Percentiles rank a stretch among this genome's conserved stretches.
Evolutionary conservation across 306 rosid species (phyloP).

Genomic region (Fragaria vesca): DNA sequence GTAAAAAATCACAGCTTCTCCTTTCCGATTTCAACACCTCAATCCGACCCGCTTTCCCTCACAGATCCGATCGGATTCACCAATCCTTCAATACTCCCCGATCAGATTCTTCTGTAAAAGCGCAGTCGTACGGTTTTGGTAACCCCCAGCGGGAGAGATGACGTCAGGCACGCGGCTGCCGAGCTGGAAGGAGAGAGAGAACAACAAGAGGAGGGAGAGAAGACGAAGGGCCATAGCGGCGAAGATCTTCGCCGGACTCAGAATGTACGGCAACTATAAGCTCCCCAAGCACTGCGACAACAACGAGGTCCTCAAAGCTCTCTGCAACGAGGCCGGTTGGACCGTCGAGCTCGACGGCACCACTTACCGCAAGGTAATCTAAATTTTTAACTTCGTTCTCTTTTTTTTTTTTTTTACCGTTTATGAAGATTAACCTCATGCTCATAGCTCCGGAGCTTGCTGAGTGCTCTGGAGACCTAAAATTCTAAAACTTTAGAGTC

Average conservation of each 20-base stretch:
- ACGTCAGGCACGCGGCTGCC: constrained; percentile 79
- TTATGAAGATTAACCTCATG: background rate
- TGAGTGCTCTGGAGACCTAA: no score
- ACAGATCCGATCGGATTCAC: constrained; percentile 34
- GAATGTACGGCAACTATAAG: constrained; percentile 81
- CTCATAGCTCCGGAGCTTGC: background rate
- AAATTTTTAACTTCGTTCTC: background rate
- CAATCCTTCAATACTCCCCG: background rate
- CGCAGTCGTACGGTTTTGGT: background rate
- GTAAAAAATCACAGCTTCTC: background rate
- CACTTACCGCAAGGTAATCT: constrained; percentile 77
- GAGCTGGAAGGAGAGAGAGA: constrained; percentile 91
- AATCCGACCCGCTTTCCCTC: background rate
- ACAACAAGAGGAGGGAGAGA: constrained; percentile 81
- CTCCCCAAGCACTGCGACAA: constrained; percentile 94
- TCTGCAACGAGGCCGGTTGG: constrained; percentile 91
- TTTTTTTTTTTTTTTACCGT: background rate
- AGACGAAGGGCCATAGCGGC: constrained; percentile 80
- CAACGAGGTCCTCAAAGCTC: constrained; percentile 95
- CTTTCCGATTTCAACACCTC: constrained; percentile 11
- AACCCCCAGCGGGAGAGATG: constrained; percentile 35
- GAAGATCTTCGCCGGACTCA: constrained; percentile 77
- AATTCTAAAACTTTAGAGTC: no score
- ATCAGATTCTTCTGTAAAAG: background rate
- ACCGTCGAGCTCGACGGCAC: constrained; percentile 81